phyloP scores from a whole-genome alignment of 2,329 filamentous ascomycete species.

The Aspergillus phoenicis region DNA sequence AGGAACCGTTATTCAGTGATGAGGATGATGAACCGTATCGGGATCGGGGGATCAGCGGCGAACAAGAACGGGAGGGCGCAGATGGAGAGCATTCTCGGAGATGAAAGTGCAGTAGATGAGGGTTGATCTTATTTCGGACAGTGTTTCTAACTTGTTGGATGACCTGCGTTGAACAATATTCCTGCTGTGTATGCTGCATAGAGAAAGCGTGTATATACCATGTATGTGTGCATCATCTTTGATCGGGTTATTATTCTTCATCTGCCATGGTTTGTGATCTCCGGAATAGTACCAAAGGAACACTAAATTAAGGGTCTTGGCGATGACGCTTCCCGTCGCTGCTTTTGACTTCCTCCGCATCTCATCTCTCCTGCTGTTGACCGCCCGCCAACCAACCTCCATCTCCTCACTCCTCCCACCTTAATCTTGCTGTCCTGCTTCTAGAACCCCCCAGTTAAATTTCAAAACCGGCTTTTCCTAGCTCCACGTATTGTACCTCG shows the following conservation, averaged over 20 bases:
- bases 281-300: too few species aligned
- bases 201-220: conserved; percentile 12
- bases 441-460: background rate
- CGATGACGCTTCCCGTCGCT: conserved; percentile 22
- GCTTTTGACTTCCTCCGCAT: conserved; percentile 13
- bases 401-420: conserved; percentile 4
- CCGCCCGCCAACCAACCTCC: conserved; percentile 1
- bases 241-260: background rate
- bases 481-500: background rate
- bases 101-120: conserved; percentile 10
- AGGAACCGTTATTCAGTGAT: conserved; percentile 58
- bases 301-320: conserved; percentile 7
- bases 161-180: background rate
- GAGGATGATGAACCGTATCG: conserved; percentile 44
- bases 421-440: background rate
- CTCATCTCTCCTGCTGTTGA: conserved; percentile 4
- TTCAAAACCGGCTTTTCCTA: background rate
- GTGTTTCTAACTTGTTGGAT: background rate
- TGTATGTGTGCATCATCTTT: background rate
- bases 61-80: conserved; percentile 20
- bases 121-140: background rate
- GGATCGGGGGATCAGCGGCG: conserved; percentile 32
- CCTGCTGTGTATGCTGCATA: background rate
- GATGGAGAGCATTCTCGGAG: conserved; percentile 19
- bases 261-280: background rate